Evolutionary conservation across 1,139 yeast genomes (phyloP).

Genomic region (Hansenula lynferdii): DNA sequence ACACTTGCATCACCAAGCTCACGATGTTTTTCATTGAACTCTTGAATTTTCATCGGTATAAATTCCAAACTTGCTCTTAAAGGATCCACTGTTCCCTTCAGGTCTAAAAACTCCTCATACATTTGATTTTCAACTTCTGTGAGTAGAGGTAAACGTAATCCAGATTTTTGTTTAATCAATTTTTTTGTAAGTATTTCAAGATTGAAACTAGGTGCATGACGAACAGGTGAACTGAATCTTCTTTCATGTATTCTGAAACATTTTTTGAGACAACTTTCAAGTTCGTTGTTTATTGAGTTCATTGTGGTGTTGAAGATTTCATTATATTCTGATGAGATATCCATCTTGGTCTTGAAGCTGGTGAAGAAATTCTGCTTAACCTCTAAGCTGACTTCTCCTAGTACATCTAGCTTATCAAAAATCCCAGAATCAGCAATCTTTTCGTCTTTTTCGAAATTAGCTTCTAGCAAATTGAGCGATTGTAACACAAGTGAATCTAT

Average conservation of each 20-base stretch:
- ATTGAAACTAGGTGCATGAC: slow-evolving; percentile 36
- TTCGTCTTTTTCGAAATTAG: slow-evolving; percentile 15
- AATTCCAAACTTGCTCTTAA: slow-evolving; percentile 55
- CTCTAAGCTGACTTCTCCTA: slow-evolving; percentile 22
- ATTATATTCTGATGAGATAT: slow-evolving; percentile 50
- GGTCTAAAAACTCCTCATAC: slow-evolving; percentile 29
- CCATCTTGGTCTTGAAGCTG: slow-evolving; percentile 39
- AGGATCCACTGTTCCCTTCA: slow-evolving; percentile 39
- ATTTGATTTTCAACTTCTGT: slow-evolving; percentile 34
- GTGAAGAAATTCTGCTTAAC: slow-evolving; percentile 32
- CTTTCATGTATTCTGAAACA: slow-evolving; percentile 37
- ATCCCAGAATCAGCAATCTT: slow-evolving; percentile 16
- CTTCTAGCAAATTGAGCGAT: slow-evolving; percentile 34
- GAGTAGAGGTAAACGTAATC: slow-evolving; percentile 31
- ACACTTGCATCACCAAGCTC: slow-evolving; percentile 31
- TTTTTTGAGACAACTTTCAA: slow-evolving; percentile 39
- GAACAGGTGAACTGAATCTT: slow-evolving; percentile 37
- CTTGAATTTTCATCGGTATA: slow-evolving; percentile 49
- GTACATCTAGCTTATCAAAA: slow-evolving; percentile 26
- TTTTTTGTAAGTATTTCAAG: slow-evolving; percentile 38
- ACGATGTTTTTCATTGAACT: slow-evolving; percentile 26
- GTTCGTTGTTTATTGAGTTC: slow-evolving; percentile 45
- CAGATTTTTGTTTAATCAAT: slow-evolving; percentile 31
- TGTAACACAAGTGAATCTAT: slow-evolving; percentile 45
- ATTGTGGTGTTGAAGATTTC: slow-evolving; percentile 54